These are phyloP conservation scores for Phaeosphaeria sp. DNA, from an alignment of 2,329 filamentous ascomycete genomes.

Conservation along the genomic window DNA sequence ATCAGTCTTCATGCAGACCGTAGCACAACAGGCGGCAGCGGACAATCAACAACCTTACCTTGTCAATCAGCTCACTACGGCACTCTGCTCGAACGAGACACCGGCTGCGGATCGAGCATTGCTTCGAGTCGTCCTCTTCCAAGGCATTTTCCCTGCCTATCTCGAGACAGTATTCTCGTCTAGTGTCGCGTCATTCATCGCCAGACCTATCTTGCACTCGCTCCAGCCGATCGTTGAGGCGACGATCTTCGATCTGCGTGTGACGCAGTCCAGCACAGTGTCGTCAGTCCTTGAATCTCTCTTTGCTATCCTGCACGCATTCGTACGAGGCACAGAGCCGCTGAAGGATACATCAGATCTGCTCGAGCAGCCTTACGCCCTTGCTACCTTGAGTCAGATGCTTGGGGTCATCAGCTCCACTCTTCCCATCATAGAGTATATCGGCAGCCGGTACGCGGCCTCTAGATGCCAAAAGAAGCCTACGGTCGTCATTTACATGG, in stretches of 20 bases:
- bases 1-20: conserved; percentile 64
- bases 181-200: conserved; percentile 59
- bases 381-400: conserved; percentile 49
- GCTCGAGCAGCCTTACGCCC: conserved; percentile 49
- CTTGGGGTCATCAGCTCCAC: conserved; percentile 51
- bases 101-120: conserved; percentile 51
- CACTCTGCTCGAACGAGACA: conserved; percentile 56
- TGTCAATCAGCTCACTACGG: conserved; percentile 59
- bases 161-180: conserved; percentile 57
- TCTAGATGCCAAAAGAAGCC: conserved; percentile 17
- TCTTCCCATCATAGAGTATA: conserved; percentile 56
- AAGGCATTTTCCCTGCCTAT: conserved; percentile 65
- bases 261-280: conserved; percentile 50
- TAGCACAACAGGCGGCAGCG: conserved; percentile 64
- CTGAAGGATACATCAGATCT: conserved; percentile 43
- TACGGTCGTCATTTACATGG: conserved; percentile 48
- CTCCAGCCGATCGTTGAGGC: conserved; percentile 52
- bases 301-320: conserved; percentile 47
- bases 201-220: conserved; percentile 60
- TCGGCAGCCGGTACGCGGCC: conserved; percentile 43
- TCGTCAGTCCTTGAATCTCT: conserved; percentile 47
- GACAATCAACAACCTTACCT: conserved; percentile 66
- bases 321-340: conserved; percentile 45
- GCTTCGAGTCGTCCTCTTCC: conserved; percentile 60
- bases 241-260: conserved; percentile 55